Percentiles rank a stretch among this genome's conserved stretches.
These are phyloP conservation scores for Plasmopara halstedii DNA, from an alignment of 352 stramenopile species.

Conservation along the genomic window DNA sequence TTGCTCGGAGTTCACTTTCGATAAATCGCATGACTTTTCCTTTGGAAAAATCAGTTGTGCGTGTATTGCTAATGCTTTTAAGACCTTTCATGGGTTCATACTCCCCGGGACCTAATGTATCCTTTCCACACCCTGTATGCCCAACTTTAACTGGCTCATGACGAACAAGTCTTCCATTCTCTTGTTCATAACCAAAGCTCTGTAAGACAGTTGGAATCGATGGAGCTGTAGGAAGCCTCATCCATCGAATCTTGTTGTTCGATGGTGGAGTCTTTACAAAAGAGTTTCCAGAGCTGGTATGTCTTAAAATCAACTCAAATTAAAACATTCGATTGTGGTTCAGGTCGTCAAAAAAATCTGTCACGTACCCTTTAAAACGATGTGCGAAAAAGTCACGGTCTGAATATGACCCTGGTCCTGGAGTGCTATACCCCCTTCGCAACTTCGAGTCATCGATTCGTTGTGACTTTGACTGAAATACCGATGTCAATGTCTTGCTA, in stretches of 20 bases:
- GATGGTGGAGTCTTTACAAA: slow-evolving; percentile 24
- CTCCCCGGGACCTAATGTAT: slow-evolving; percentile 60
- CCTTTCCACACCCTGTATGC: slow-evolving; percentile 42
- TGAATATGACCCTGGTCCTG: slow-evolving; percentile 50
- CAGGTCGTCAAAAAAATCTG: background rate
- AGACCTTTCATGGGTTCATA: slow-evolving; percentile 64
- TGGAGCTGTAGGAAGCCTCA: slow-evolving; percentile 53
- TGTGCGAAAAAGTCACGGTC: slow-evolving; percentile 41
- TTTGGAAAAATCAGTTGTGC: slow-evolving; percentile 65
- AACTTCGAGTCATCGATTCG: slow-evolving; percentile 23
- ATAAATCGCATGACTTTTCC: slow-evolving; percentile 58
- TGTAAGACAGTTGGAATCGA: slow-evolving; percentile 66
- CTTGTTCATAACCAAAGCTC: slow-evolving; percentile 76
- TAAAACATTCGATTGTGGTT: background rate
- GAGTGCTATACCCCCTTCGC: slow-evolving; percentile 28
- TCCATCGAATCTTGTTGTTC: slow-evolving; percentile 54
- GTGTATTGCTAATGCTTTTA: slow-evolving; percentile 56
- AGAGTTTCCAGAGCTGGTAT: slow-evolving; percentile 23
- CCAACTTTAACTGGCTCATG: slow-evolving; percentile 52
- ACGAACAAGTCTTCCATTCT: slow-evolving; percentile 62
- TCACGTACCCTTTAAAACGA: slow-evolving; percentile 37
- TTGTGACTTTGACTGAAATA: slow-evolving; percentile 48
- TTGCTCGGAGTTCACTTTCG: slow-evolving; percentile 50
- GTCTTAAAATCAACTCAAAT: background rate
- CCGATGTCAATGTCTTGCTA: slow-evolving; percentile 30